These are phyloP conservation scores for Eucalyptus shirleyi DNA, from an alignment of 345 rosid species.

Conservation along the genomic window DNA sequence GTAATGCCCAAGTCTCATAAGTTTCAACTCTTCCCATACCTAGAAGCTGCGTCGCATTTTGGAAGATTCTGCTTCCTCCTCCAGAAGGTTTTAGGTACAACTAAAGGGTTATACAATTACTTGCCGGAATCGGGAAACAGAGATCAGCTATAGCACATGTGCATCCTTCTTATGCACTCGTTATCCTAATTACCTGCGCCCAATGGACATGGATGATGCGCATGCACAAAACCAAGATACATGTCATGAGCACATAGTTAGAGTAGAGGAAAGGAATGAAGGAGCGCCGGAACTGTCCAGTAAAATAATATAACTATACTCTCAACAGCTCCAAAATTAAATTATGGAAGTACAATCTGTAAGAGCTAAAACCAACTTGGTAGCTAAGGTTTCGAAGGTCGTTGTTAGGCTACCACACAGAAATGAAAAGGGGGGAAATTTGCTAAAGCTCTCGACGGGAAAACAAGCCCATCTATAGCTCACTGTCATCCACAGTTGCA, in stretches of 20 bases:
- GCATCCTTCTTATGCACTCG: not conserved
- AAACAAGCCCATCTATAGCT: constrained; percentile 15
- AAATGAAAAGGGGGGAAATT: not conserved
- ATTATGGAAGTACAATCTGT: not conserved
- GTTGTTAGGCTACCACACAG: not conserved
- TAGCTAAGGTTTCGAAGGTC: not conserved
- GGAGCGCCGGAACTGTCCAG: not conserved
- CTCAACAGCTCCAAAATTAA: not conserved
- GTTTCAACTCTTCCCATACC: not conserved
- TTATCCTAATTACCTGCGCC: not conserved
- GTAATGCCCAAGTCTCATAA: not conserved
- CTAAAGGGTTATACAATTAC: not conserved
- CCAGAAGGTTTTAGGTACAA: not conserved
- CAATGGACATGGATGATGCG: not conserved
- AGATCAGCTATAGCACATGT: not conserved
- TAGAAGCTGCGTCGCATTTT: not conserved
- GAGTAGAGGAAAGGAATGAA: not conserved
- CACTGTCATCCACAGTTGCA: constrained; percentile 5
- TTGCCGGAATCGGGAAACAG: not conserved
- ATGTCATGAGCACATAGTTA: not conserved
- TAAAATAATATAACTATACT: not conserved
- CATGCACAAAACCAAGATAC: not conserved
- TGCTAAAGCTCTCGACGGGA: not conserved
- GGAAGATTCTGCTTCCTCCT: not conserved
- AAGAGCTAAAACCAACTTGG: not conserved